These are phyloP conservation scores for Saturnispora saitoi DNA, from an alignment of 805 yeast genomes.

Conservation along the genomic window DNA sequence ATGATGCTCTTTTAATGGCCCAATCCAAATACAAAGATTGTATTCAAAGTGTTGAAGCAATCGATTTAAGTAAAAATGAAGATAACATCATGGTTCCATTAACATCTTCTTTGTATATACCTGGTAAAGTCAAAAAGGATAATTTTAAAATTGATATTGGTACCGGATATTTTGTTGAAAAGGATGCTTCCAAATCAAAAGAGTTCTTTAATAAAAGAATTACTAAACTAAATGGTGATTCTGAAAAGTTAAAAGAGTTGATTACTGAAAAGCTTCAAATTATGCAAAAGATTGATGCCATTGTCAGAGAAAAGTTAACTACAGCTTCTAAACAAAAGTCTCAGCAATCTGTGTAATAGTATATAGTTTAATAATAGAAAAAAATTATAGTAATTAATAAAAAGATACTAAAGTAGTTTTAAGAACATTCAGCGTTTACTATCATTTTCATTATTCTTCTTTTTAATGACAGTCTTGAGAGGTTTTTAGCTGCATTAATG, in stretches of 20 bases:
- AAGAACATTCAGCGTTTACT: too few species aligned
- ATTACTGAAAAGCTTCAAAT: constrained; percentile 66
- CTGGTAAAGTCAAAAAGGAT: constrained; percentile 62
- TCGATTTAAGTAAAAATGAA: constrained; percentile 33
- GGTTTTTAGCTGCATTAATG: too few species aligned
- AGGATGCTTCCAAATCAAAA: constrained; percentile 56
- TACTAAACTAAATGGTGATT: constrained; percentile 61
- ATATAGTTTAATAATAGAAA: not conserved
- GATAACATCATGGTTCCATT: constrained; percentile 68
- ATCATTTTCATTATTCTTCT: too few species aligned
- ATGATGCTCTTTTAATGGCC: constrained; percentile 77
- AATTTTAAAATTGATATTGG: constrained; percentile 89
- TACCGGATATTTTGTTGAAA: constrained; percentile 91
- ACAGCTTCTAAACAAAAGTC: constrained; percentile 29
- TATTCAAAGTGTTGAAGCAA: constrained; percentile 53
- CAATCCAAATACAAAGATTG: constrained; percentile 78
- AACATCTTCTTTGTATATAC: constrained; percentile 81
- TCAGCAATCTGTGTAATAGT: not conserved
- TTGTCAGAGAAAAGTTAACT: constrained; percentile 44
- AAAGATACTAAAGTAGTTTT: too few species aligned
- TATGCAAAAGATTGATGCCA: constrained; percentile 51
- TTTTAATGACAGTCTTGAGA: too few species aligned
- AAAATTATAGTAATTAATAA: too few species aligned
- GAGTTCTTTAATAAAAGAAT: constrained; percentile 68
- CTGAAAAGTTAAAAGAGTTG: constrained; percentile 63